Conservation (phyloP, 2,329 filamentous ascomycete species). For the Botrytis fabae region DNA sequence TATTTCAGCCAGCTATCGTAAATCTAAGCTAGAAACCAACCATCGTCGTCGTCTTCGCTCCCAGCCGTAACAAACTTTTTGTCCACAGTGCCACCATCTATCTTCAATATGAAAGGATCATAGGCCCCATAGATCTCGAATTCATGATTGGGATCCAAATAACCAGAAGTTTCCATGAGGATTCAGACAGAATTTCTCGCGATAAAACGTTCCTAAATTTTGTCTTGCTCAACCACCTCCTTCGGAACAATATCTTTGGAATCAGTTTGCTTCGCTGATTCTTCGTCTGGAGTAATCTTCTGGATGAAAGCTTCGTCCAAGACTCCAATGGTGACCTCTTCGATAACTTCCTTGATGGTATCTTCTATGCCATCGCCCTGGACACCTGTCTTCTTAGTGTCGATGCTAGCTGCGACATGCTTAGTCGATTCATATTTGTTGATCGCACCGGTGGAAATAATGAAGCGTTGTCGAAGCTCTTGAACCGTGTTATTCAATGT, state of each 20-base stretch:
- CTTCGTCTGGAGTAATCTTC: background rate
- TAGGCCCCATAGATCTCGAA: background rate
- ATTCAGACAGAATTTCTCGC: accelerated
- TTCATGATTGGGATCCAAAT: background rate
- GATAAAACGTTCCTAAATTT: accelerated
- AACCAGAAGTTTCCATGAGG: accelerated
- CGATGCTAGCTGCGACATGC: no score
- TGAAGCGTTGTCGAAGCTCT: background rate
- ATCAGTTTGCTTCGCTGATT: accelerated
- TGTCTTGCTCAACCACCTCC: accelerated
- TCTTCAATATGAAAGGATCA: no score
- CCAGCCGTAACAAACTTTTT: background rate
- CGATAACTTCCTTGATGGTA: background rate
- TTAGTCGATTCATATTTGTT: background rate
- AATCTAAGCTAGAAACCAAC: background rate
- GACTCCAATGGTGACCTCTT: background rate
- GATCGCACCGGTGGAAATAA: background rate
- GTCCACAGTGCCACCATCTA: background rate
- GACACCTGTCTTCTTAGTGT: accelerated
- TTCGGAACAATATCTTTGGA: background rate
- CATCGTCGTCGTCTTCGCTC: background rate
- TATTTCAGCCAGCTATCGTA: accelerated
- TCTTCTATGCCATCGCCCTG: background rate
- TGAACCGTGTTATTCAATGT: background rate
- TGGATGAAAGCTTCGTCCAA: background rate